Evolutionary conservation across 169 alveolate genomes (phyloP).

Genomic region (Plasmodium coatneyi): DNA sequence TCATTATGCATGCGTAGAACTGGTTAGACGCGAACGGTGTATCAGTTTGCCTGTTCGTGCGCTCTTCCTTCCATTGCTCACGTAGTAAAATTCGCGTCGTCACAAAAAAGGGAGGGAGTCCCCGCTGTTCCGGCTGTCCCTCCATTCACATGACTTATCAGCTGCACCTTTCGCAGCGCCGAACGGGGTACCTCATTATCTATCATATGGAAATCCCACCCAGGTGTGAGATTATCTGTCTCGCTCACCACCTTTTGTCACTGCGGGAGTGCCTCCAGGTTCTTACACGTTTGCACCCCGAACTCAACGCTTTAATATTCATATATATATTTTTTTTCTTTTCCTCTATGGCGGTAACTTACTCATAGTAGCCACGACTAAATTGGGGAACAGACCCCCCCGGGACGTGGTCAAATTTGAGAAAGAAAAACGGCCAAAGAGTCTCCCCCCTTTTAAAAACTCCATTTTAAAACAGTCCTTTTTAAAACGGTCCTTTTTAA

Average conservation of each 20-base stretch:
- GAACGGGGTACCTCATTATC: not conserved
- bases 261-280: not conserved
- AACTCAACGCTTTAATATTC: not conserved
- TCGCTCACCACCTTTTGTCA: not conserved
- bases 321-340: not conserved
- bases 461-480: not conserved
- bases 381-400: not conserved
- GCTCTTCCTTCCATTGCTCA: not conserved
- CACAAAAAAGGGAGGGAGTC: not conserved
- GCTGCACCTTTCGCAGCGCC: not conserved
- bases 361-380: not conserved
- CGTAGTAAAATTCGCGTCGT: not conserved
- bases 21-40: not conserved
- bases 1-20: not conserved
- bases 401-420: not conserved
- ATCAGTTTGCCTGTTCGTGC: not conserved
- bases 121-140: not conserved
- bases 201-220: not conserved
- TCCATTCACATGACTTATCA: not conserved
- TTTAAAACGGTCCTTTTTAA: not conserved
- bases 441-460: not conserved
- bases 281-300: not conserved
- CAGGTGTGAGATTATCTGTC: not conserved
- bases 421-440: not conserved
- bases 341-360: not conserved